Evolutionary conservation across 345 rosid species (phyloP).

Genomic region (Moricandia moricandioides): DNA sequence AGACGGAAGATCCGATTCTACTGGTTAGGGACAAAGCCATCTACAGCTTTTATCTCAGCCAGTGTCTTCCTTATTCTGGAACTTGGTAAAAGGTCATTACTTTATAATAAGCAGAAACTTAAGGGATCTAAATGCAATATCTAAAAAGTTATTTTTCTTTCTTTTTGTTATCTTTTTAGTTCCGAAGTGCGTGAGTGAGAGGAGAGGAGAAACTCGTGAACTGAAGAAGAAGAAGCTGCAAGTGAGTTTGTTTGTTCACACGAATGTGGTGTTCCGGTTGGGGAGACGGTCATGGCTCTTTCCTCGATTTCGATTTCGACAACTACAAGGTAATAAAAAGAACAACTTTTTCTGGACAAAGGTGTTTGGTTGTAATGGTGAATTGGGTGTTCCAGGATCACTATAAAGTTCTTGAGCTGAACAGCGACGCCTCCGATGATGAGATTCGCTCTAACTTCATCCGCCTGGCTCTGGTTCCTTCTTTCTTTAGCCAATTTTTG

Average conservation of each 20-base stretch:
- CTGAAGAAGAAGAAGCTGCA: slow-evolving; percentile 4
- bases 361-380: not conserved
- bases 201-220: not conserved
- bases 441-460: slow-evolving; percentile 88
- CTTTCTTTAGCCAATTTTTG: too few relatives aligned
- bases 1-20: slow-evolving; percentile 36
- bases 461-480: slow-evolving; percentile 78
- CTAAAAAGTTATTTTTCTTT: not conserved
- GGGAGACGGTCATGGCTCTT: slow-evolving; percentile 38
- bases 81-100: not conserved
- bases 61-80: slow-evolving; percentile 18
- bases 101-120: not conserved
- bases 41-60: not conserved
- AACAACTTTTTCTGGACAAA: not conserved
- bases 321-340: slow-evolving; percentile 54
- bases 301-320: slow-evolving; percentile 55
- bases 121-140: slow-evolving; percentile 2
- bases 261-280: slow-evolving; percentile 35
- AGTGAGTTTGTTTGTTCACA: slow-evolving; percentile 1
- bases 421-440: slow-evolving; percentile 77
- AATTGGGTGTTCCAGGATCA: slow-evolving; percentile 56
- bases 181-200: not conserved
- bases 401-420: slow-evolving; percentile 81
- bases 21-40: slow-evolving; percentile 41
- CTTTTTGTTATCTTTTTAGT: not conserved